Base-by-base conservation (phyloP, 108 stramenopile species). In the Tribonema minus region DNA sequence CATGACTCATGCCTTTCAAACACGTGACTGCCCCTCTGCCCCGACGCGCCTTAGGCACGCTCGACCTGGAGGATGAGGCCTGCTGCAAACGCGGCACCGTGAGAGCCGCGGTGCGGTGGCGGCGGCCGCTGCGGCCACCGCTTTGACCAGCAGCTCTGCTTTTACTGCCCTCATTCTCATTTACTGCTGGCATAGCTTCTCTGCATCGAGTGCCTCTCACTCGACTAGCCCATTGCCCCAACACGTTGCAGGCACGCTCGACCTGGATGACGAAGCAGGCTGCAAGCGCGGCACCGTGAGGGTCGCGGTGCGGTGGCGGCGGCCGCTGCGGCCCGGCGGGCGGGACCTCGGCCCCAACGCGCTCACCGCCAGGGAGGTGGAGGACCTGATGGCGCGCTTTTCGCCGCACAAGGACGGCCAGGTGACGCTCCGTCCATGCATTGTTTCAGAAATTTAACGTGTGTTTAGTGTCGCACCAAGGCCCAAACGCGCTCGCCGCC, bases 361-460 rank as follows among this genome's bases (percentile, higher is more conserved):
- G n/a, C 77, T 85, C 25, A 71, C 76, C n/a, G 76, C 82, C 39
- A 61, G 36, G 41, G 84, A 85, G 64, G 76, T 85, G 28, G 76
- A 82, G 82, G 76, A 77, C 31, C 64, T 84, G 37, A 80, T 85
- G 72, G 64, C 70, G 25, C 33, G 71, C 1, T 85, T 85, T 39
- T 83, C 82, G 59, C 85, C 85, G 3, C 76, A 82, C 25, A 85
- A 85, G 65, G 84, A 85, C 63, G 84, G 84, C 20, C 82, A 83
- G 82, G 84, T 83, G 29, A 3, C n/a, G 2, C 7, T 32, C 12
- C 6, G 25, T 25, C 28, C 60, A 7, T 30, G 60, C 7, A 27
- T 27, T n/a, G 26, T 4, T 12, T 12, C 46, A n/a, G 15, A 2
- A n/a, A 12, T n/a, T 0, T 0, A 23, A 2, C 2, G 46, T 54